Conservation (phyloP, 2,329 filamentous ascomycete genomes). For the Xylaria sp. region DNA sequence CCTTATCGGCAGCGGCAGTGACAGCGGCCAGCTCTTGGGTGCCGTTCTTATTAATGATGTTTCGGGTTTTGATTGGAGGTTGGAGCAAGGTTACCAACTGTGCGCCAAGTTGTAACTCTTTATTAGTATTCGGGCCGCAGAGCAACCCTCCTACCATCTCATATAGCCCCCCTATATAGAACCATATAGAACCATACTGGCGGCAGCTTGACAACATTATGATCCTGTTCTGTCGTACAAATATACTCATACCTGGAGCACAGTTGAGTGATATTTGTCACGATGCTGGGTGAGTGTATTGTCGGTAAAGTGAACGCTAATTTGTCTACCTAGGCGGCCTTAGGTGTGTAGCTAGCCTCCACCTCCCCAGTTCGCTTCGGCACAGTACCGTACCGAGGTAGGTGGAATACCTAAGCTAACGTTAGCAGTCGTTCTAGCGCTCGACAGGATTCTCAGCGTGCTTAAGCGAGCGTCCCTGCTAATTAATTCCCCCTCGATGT, state of each 20-base stretch:
- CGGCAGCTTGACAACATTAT: not conserved
- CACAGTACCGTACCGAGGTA: conserved; percentile 13
- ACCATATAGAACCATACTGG: conserved; percentile 25
- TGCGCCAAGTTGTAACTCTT: conserved; percentile 39
- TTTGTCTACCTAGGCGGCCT: not conserved
- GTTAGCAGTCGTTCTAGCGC: conserved; percentile 27
- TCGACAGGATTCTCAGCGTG: conserved; percentile 22
- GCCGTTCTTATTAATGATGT: conserved; percentile 13
- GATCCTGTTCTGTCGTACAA: conserved; percentile 1
- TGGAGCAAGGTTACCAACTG: conserved; percentile 43
- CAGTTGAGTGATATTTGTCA: conserved; percentile 7
- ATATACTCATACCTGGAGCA: not conserved
- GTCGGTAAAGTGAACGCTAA: not conserved
- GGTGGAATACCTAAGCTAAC: conserved; percentile 5
- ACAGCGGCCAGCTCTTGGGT: conserved; percentile 10
- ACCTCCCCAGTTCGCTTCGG: conserved; percentile 13
- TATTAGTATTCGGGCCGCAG: conserved; percentile 46
- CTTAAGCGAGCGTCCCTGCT: conserved; percentile 24
- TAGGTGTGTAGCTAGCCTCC: conserved; percentile 4
- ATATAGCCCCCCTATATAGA: conserved; percentile 8
- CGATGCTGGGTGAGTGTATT: not conserved
- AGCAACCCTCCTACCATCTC: conserved; percentile 36
- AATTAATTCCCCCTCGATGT: conserved; percentile 21
- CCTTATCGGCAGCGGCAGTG: conserved; percentile 1
- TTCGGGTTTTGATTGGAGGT: conserved; percentile 31